These are phyloP conservation scores for Russula brevipes DNA, from an alignment of 768 basidiomycete genomes.

Conservation along the genomic window DNA sequence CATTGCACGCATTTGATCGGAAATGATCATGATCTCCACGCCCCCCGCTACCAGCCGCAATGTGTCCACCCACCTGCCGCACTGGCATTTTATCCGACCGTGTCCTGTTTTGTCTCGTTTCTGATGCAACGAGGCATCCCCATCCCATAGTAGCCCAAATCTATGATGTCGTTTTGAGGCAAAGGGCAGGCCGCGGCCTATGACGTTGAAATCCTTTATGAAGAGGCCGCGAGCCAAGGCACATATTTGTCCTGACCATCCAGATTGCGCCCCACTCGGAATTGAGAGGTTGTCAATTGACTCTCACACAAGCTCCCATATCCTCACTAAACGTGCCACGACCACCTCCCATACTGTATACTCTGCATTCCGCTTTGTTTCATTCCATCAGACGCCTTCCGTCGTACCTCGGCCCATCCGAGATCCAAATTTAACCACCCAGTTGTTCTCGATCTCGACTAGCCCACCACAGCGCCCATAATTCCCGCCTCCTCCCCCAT, in stretches of 20 bases:
- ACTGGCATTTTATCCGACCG: neutral
- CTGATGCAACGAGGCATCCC: slow-evolving; percentile 13
- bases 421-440: neutral
- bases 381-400: slow-evolving; percentile 10
- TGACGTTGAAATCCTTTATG: slow-evolving; percentile 21
- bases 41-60: slow-evolving; percentile 1
- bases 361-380: neutral
- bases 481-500: slow-evolving; percentile 1
- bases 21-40: neutral
- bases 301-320: neutral
- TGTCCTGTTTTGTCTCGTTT: slow-evolving; percentile 5
- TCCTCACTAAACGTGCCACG: neutral
- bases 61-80: neutral
- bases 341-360: neutral
- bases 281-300: slow-evolving; percentile 1
- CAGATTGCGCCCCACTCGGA: slow-evolving; percentile 13
- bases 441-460: neutral
- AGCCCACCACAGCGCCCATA: slow-evolving; percentile 5
- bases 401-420: neutral
- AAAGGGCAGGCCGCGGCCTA: slow-evolving; percentile 21
- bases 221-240: slow-evolving; percentile 4
- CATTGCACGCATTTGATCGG: neutral
- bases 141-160: neutral
- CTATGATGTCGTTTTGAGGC: slow-evolving; percentile 22
- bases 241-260: slow-evolving; percentile 1